Percentiles rank a stretch among this genome's conserved stretches.
phyloP scores from a whole-genome alignment of 495 filamentous ascomycete genomes.

The Annulohypoxylon nitens region DNA sequence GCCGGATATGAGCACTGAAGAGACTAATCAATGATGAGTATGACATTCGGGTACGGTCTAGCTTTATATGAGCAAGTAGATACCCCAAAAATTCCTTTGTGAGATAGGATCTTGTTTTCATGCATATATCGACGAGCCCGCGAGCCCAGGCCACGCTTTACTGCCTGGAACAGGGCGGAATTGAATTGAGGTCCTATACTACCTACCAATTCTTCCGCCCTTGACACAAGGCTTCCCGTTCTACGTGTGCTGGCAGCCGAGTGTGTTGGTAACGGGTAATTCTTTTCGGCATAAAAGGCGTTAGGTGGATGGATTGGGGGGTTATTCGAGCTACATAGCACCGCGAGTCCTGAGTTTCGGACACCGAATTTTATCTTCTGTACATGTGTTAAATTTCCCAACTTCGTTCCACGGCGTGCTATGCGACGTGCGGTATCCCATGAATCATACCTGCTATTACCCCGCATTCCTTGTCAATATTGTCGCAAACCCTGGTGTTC shows the following conservation, averaged over 20 bases:
- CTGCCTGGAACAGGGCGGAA: neutral
- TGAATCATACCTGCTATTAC: neutral
- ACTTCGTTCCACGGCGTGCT: neutral
- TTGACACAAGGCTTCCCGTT: neutral
- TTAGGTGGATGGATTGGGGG: neutral
- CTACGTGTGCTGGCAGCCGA: neutral
- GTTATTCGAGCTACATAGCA: constrained; percentile 7
- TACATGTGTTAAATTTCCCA: neutral
- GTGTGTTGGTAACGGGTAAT: neutral
- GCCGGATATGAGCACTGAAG: constrained; percentile 63
- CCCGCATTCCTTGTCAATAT: neutral
- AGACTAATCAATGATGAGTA: constrained; percentile 7
- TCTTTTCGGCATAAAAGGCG: constrained; percentile 1
- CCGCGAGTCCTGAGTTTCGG: neutral
- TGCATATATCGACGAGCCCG: neutral
- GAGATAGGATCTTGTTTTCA: constrained; percentile 4
- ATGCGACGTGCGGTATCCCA: neutral
- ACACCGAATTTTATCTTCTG: constrained; percentile 8
- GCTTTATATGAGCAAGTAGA: neutral
- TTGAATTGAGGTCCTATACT: neutral
- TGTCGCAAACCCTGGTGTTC: neutral
- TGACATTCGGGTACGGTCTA: constrained; percentile 10
- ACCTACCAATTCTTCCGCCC: neutral
- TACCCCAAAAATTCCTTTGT: neutral
- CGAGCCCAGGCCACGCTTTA: neutral